Conservation (phyloP, 495 filamentous ascomycete species). For the Neurospora pannonica region DNA sequence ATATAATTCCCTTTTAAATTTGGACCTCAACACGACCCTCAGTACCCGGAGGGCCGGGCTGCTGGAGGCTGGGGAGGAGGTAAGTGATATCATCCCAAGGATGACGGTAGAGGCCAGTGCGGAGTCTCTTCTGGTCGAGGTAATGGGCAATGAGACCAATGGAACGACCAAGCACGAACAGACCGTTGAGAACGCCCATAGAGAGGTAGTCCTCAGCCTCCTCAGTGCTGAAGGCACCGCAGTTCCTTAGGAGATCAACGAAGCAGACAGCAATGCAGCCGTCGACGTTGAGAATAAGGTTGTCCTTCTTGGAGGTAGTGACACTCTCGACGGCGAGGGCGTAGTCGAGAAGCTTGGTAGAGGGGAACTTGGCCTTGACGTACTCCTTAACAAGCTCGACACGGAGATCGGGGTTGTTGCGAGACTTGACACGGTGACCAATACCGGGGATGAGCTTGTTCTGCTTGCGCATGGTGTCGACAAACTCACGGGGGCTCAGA, state of each 20-base stretch:
- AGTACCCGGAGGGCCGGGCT: slow-evolving; percentile 59
- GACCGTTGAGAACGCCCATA: slow-evolving; percentile 98
- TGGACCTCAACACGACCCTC: slow-evolving; percentile 87
- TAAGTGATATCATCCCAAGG: slow-evolving; percentile 98
- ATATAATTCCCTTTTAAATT: slow-evolving; percentile 14
- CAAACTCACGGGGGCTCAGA: slow-evolving; percentile 95
- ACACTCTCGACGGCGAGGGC: slow-evolving; percentile 96
- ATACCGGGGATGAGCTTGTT: slow-evolving; percentile 99
- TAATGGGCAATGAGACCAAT: slow-evolving; percentile 99
- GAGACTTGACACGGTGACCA: slow-evolving; percentile 97
- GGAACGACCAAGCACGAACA: slow-evolving; percentile 91
- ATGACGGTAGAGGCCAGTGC: slow-evolving; percentile 96
- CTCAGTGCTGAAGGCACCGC: slow-evolving; percentile 82
- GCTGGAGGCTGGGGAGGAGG: slow-evolving; percentile 72
- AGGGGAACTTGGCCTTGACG: slow-evolving; percentile 93
- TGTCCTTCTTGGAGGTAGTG: slow-evolving; percentile 99
- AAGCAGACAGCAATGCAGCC: slow-evolving; percentile 98
- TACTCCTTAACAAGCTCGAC: slow-evolving; percentile 99
- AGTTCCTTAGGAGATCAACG: slow-evolving; percentile 94
- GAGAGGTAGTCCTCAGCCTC: slow-evolving; percentile 75
- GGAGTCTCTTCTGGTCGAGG: slow-evolving; percentile 97
- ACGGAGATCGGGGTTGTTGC: slow-evolving; percentile 98
- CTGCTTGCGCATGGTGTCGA: slow-evolving; percentile 96
- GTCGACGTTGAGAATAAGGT: slow-evolving; percentile 98
- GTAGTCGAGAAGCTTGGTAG: slow-evolving; percentile 94